Percentiles rank a stretch among this genome's conserved stretches.
Conservation (phyloP, 2,329 filamentous ascomycete genomes). For the Aciculosporium take region DNA sequence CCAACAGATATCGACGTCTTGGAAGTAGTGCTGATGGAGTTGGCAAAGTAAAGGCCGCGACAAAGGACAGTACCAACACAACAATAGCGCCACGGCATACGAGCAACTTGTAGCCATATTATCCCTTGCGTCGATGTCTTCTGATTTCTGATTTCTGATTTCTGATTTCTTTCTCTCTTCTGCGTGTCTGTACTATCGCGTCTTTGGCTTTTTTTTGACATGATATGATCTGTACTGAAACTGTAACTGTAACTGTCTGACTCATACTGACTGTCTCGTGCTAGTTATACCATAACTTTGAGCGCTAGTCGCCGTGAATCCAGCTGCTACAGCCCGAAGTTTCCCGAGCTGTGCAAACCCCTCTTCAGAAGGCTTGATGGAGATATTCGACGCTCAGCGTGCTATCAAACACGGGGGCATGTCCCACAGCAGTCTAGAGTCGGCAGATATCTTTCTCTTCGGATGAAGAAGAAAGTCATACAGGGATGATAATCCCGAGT, state of each 20-base stretch:
- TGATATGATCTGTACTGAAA: slow-evolving; percentile 14
- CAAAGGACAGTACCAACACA: slow-evolving; percentile 12
- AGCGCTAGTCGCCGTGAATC: slow-evolving; percentile 45
- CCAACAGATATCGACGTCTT: not conserved
- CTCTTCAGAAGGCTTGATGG: slow-evolving; percentile 17
- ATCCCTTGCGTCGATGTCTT: slow-evolving; percentile 28
- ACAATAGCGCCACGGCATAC: slow-evolving; percentile 17
- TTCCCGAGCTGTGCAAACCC: slow-evolving; percentile 24
- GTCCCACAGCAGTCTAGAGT: slow-evolving; percentile 19
- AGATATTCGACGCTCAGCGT: slow-evolving; percentile 23
- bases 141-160: slow-evolving; percentile 12
- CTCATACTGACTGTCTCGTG: slow-evolving; percentile 23
- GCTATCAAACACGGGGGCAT: slow-evolving; percentile 29
- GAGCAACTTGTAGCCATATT: slow-evolving; percentile 2
- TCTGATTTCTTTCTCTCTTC: slow-evolving; percentile 7
- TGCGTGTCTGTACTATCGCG: slow-evolving; percentile 52
- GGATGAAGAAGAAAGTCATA: slow-evolving; percentile 8
- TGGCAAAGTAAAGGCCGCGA: not conserved
- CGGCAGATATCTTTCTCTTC: slow-evolving; percentile 16
- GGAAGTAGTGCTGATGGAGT: not conserved
- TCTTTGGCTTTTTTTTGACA: slow-evolving; percentile 32
- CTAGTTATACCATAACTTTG: slow-evolving; percentile 55
- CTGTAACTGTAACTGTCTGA: slow-evolving; percentile 17
- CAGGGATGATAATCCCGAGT: slow-evolving; percentile 1
- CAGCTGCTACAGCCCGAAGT: slow-evolving; percentile 32